phyloP scores from a whole-genome alignment of 345 rosid species.

The Acer yangbiense region DNA sequence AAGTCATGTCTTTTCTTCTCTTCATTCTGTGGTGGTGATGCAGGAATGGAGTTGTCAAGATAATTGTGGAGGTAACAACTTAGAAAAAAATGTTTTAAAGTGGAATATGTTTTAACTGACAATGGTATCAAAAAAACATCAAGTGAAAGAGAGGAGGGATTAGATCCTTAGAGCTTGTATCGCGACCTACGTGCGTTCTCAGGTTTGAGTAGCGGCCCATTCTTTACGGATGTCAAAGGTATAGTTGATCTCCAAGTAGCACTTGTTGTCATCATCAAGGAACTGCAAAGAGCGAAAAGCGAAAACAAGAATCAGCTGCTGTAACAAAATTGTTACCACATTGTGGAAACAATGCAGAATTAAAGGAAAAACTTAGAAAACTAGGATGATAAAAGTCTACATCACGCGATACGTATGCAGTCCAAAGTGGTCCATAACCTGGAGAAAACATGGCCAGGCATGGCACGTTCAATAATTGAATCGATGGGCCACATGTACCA shows the following conservation, averaged over 20 bases:
- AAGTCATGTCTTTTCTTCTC: too few relatives aligned
- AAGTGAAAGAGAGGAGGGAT: not conserved
- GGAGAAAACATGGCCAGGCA: not conserved
- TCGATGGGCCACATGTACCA: not conserved
- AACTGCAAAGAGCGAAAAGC: slow-evolving; percentile 43
- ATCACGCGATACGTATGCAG: not conserved
- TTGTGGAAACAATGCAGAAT: not conserved
- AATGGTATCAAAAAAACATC: slow-evolving; percentile 8
- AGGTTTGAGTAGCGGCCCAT: slow-evolving; percentile 48
- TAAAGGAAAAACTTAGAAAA: not conserved
- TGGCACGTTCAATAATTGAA: too few relatives aligned
- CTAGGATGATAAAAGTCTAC: not conserved
- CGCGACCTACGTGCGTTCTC: not conserved
- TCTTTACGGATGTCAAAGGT: slow-evolving; percentile 73
- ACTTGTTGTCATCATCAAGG: slow-evolving; percentile 70
- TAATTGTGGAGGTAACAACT: slow-evolving; percentile 12
- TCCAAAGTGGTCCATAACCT: slow-evolving; percentile 6
- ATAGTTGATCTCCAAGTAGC: slow-evolving; percentile 80
- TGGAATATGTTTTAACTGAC: not conserved
- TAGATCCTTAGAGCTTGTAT: not conserved
- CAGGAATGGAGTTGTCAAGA: too few relatives aligned
- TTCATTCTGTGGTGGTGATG: too few relatives aligned
- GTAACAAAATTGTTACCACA: not conserved
- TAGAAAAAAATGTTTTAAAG: slow-evolving; percentile 10
- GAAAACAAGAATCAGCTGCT: not conserved